These are phyloP conservation scores for Zea luxurians DNA, from an alignment of 176 grass and related monocot species.

Conservation along the genomic window DNA sequence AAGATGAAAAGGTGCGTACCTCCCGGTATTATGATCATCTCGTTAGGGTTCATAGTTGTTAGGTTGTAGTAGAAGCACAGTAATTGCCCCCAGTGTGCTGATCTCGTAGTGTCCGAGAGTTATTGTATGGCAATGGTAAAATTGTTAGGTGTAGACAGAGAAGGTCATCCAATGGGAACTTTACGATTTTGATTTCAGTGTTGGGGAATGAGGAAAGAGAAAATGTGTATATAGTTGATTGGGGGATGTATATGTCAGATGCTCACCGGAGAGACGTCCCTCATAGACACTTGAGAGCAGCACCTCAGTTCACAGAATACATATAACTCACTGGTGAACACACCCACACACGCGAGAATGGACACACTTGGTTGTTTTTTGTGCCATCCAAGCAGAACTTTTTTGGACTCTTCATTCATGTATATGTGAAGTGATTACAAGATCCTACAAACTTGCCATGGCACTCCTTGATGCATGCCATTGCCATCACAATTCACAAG, in stretches of 20 bases:
- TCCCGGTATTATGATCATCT: neutral
- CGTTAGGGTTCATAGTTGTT: neutral
- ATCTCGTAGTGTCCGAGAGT: neutral
- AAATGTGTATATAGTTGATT: neutral
- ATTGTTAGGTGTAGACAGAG: neutral
- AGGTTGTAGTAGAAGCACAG: neutral
- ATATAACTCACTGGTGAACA: too few relatives aligned
- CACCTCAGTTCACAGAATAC: too few relatives aligned
- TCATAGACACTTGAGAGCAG: too few relatives aligned
- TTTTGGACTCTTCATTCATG: too few relatives aligned
- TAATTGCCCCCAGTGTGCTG: neutral
- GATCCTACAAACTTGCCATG: too few relatives aligned
- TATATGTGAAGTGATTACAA: too few relatives aligned
- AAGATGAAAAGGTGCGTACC: constrained; percentile 47
- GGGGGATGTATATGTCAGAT: neutral
- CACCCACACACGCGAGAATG: too few relatives aligned
- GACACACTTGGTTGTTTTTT: too few relatives aligned
- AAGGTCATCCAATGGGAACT: neutral
- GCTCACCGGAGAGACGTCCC: too few relatives aligned
- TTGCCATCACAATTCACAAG: too few relatives aligned
- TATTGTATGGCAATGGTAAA: neutral
- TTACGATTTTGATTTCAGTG: constrained; percentile 9
- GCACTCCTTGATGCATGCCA: too few relatives aligned
- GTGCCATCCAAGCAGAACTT: too few relatives aligned
- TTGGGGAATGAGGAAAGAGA: constrained; percentile 2